phyloP scores from a whole-genome alignment of 129 eudicot species.

The Apium graveolens region DNA sequence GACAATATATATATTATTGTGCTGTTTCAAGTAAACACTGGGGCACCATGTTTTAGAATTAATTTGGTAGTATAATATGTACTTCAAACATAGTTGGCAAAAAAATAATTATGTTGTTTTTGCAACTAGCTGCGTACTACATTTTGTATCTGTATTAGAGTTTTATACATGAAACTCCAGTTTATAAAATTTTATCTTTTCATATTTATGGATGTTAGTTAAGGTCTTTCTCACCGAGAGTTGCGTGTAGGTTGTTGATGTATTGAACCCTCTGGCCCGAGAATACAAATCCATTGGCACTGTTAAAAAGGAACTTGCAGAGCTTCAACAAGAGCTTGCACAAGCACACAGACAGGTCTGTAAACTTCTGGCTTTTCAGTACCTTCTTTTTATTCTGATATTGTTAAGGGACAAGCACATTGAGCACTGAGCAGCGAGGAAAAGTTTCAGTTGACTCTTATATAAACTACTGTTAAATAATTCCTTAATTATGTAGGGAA shows the following conservation, averaged over 20 bases:
- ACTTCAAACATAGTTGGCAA: not conserved
- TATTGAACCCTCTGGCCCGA: constrained; percentile 90
- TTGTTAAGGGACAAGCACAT: not conserved
- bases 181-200: not conserved
- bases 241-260: constrained; percentile 80
- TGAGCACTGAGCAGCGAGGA: not conserved
- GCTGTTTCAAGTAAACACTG: not conserved
- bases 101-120: not conserved
- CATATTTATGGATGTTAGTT: not conserved
- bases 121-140: not conserved
- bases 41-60: not conserved
- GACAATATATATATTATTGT: not conserved
- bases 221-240: constrained; percentile 11
- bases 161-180: not conserved
- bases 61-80: not conserved
- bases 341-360: constrained; percentile 86
- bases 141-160: not conserved
- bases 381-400: not conserved
- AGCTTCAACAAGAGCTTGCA: constrained; percentile 79
- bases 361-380: not conserved
- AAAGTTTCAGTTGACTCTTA: not conserved
- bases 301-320: constrained; percentile 79
- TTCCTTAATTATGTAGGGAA: not conserved
- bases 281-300: constrained; percentile 94
- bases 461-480: not conserved